phyloP scores from a whole-genome alignment of 805 yeast species.

The Ogataea methanolica region DNA sequence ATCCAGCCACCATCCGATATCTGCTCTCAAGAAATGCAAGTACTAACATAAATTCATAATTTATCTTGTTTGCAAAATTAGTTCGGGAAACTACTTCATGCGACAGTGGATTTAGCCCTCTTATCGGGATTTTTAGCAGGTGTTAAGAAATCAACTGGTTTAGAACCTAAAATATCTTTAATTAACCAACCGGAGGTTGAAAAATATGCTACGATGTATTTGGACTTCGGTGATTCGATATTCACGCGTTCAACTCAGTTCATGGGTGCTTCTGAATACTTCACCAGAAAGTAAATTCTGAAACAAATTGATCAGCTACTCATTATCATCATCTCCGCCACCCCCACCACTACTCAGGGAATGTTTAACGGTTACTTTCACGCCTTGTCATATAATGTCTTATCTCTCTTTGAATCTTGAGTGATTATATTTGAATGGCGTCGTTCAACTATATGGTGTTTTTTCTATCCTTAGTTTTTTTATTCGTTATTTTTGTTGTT shows the following conservation, averaged over 20 bases:
- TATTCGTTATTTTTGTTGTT: too few species aligned
- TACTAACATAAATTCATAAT: background rate
- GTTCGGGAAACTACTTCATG: conserved; percentile 50
- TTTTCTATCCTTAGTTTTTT: too few species aligned
- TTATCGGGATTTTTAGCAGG: conserved; percentile 70
- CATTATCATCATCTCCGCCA: too few species aligned
- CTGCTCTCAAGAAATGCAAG: too few species aligned
- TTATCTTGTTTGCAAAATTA: conserved; percentile 1
- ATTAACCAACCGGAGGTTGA: conserved; percentile 44
- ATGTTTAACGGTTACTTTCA: background rate
- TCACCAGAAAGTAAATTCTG: conserved; percentile 46
- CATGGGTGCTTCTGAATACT: conserved; percentile 69
- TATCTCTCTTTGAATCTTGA: too few species aligned
- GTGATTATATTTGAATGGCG: too few species aligned
- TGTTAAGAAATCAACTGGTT: conserved; percentile 66
- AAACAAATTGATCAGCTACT: conserved; percentile 8
- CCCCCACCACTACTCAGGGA: background rate
- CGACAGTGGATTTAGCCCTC: conserved; percentile 54
- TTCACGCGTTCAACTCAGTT: conserved; percentile 68
- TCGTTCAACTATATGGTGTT: too few species aligned
- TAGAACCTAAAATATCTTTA: conserved; percentile 50
- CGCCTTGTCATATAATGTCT: background rate
- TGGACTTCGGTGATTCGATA: conserved; percentile 80
- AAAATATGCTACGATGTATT: conserved; percentile 57
- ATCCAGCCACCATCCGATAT: too few species aligned